These are phyloP conservation scores for Phytophthora vignae DNA, from an alignment of 352 stramenopile genomes.

Conservation along the genomic window DNA sequence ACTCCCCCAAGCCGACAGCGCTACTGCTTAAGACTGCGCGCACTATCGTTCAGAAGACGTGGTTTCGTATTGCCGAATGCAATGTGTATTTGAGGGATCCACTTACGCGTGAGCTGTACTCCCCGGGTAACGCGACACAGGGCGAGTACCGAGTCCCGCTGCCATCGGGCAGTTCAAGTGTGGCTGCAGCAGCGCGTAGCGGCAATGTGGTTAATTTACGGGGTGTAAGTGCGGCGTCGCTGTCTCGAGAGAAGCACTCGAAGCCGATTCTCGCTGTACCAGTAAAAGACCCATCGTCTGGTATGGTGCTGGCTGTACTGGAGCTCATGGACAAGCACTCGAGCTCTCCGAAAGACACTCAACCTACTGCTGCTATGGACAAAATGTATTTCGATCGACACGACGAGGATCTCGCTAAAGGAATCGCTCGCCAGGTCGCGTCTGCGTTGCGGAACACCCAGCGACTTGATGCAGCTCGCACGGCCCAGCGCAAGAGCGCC, in stretches of 20 bases:
- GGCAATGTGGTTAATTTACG: conserved; percentile 82
- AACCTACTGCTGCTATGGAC: conserved; percentile 18
- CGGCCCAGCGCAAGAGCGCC: conserved; percentile 68
- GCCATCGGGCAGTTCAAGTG: conserved; percentile 50
- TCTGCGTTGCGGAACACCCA: conserved; percentile 78
- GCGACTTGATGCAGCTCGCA: conserved; percentile 63
- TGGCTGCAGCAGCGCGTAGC: conserved; percentile 65
- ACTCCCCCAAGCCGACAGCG: conserved; percentile 63
- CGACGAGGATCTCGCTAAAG: conserved; percentile 70
- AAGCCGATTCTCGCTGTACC: conserved; percentile 80
- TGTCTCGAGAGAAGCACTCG: conserved; percentile 32
- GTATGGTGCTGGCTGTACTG: conserved; percentile 70
- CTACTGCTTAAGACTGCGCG: conserved; percentile 50
- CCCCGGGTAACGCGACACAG: conserved; percentile 52
- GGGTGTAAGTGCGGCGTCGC: conserved; percentile 55
- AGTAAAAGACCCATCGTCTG: conserved; percentile 73
- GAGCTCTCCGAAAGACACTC: background rate
- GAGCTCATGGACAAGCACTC: conserved; percentile 68
- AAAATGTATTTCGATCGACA: conserved; percentile 80
- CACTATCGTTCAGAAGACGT: conserved; percentile 29
- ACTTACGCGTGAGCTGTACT: conserved; percentile 64
- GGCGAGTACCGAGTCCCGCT: conserved; percentile 60
- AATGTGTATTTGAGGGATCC: conserved; percentile 77
- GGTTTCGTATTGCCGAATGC: conserved; percentile 46
- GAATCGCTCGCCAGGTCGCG: conserved; percentile 71